These are phyloP conservation scores for Coemansia furcata DNA, from an alignment of 192 early-diverging fungal species.

Conservation along the genomic window DNA sequence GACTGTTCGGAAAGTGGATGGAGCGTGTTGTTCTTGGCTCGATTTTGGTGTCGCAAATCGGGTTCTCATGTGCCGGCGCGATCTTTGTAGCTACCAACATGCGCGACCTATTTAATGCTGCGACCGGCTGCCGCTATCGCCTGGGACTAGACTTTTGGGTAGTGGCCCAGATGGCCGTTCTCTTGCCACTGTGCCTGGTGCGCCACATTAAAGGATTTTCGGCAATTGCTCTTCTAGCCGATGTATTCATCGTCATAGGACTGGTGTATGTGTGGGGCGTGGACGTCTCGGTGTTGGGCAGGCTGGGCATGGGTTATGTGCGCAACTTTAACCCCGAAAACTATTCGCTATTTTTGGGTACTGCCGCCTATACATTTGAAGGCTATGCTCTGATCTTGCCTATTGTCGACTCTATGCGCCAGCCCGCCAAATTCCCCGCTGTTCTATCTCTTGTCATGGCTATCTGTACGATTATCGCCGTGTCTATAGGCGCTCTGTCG, in stretches of 20 bases:
- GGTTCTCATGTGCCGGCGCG: constrained; percentile 81
- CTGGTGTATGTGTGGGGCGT: constrained; percentile 79
- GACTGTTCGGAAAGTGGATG: constrained; percentile 59
- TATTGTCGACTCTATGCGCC: constrained; percentile 73
- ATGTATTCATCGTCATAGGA: constrained; percentile 85
- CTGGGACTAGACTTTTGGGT: constrained; percentile 71
- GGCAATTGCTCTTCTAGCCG: constrained; percentile 80
- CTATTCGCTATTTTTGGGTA: constrained; percentile 88
- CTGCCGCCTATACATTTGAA: constrained; percentile 88
- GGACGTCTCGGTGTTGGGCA: constrained; percentile 64
- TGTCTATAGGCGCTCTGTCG: constrained; percentile 73
- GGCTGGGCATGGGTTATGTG: constrained; percentile 59
- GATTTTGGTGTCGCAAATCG: constrained; percentile 73
- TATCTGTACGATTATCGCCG: constrained; percentile 70
- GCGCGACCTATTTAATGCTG: constrained; percentile 63
- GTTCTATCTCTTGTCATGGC: constrained; percentile 76
- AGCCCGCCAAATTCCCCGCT: constrained; percentile 75
- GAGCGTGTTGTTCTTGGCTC: constrained; percentile 60
- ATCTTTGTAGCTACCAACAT: constrained; percentile 90
- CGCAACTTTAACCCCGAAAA: constrained; percentile 67
- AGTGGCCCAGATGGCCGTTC: constrained; percentile 63
- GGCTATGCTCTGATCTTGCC: constrained; percentile 80
- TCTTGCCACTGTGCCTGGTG: constrained; percentile 82
- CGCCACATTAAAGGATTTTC: constrained; percentile 87
- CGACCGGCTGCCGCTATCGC: constrained; percentile 60